Base-by-base conservation (phyloP, 208 protist species). In the Leishmania guyanensis region DNA sequence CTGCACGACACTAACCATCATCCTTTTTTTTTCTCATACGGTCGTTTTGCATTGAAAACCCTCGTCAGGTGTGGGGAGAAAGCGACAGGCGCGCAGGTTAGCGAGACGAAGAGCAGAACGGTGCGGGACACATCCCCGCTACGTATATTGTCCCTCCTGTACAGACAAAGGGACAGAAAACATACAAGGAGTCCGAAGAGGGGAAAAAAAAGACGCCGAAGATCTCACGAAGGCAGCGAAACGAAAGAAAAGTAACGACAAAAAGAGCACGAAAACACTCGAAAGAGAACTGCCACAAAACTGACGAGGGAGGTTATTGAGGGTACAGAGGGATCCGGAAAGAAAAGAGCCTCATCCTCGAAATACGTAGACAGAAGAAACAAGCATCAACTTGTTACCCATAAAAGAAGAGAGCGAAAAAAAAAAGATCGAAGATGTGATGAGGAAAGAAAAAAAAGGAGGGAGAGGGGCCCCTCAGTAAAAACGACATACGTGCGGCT, bases 221-320 rank as follows among this genome's bases (percentile, higher is more conserved):
- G n/a, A 46, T 17, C 26, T 36, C 66, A 46, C 43, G 22, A 77
- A 77, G 20, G 60, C 0, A 77, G 33, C 26, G 51, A 77, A 46
- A 77, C 16, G 12, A 81, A 36, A 81, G 64, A 73, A n/a, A 84
- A 22, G 14, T 26, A 84, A 66, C 43, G 43, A 46, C 43, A 46
- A 46, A 46, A 46, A 46, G 43, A 46, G 4, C 43, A 46, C 43
- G 43, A 46, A 46, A 46, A 46, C 43, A 46, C 43, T 46, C 43
- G 43, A 46, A 46, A 46, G 43, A 46, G 4, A 46, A 46, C 43
- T 4, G 43, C 43, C 43, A 46, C 43, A 46, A 46, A 46, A 46
- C 43, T 46, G 43, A 46, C 43, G 43, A 4, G 43, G 43, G 5
- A 3, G 43, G 4, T 46, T 46, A 46, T 46, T 46, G 43, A 46